Percentiles rank a stretch among this genome's conserved stretches.
phyloP scores from a whole-genome alignment of 495 filamentous ascomycete genomes.

The Penicillium parvum region DNA sequence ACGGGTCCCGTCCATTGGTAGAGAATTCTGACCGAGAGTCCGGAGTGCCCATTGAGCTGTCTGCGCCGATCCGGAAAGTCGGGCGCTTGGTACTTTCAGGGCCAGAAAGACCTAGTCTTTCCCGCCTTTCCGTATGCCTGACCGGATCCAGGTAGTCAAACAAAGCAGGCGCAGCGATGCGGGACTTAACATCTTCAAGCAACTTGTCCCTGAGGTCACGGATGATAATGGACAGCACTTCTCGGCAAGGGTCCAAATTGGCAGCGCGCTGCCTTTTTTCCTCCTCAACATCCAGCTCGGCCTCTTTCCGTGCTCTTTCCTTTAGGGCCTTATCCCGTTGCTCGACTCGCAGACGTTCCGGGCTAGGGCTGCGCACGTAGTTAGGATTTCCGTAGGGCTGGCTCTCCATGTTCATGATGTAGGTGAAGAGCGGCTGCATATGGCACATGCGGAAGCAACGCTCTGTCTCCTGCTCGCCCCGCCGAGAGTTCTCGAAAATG shows the following conservation, averaged over 20 bases:
- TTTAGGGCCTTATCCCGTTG: conserved; percentile 51
- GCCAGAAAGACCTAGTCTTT: conserved; percentile 71
- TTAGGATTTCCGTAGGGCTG: conserved; percentile 64
- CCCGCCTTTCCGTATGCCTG: conserved; percentile 68
- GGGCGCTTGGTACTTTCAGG: conserved; percentile 53
- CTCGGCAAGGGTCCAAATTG: conserved; percentile 80
- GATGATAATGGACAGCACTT: conserved; percentile 69
- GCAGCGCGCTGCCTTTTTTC: conserved; percentile 79
- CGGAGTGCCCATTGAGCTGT: conserved; percentile 59
- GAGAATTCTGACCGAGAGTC: conserved; percentile 53
- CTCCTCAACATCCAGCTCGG: conserved; percentile 73
- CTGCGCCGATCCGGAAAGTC: conserved; percentile 44
- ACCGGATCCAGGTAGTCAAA: conserved; percentile 81
- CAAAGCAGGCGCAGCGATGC: conserved; percentile 75
- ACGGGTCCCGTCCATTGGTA: conserved; percentile 28
- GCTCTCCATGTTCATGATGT: conserved; percentile 87
- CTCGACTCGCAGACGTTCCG: conserved; percentile 49
- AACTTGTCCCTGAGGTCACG: conserved; percentile 81
- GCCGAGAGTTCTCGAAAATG: conserved; percentile 69
- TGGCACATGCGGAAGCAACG: conserved; percentile 70
- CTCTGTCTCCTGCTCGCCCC: conserved; percentile 74
- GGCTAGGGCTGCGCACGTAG: conserved; percentile 60
- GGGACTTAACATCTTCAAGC: conserved; percentile 77
- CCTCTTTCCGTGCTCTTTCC: conserved; percentile 59
- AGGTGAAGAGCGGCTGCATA: conserved; percentile 79